These are phyloP conservation scores for Entoloma clypeatum DNA, from an alignment of 1,284 basidiomycete species.

Conservation along the genomic window DNA sequence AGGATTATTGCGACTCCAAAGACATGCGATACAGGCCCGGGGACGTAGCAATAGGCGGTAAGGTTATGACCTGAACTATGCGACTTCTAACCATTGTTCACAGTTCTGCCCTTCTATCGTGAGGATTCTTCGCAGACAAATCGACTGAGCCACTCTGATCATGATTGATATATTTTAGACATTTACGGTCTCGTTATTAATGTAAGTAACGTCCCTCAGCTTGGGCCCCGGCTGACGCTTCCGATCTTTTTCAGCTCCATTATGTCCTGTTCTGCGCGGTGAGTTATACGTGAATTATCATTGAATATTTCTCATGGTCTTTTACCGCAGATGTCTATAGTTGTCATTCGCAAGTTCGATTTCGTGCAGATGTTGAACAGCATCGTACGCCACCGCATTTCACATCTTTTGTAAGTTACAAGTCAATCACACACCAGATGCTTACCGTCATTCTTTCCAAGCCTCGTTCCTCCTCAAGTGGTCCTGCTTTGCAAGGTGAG, in stretches of 20 bases:
- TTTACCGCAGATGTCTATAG: slow-evolving; percentile 50
- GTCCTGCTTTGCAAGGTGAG: slow-evolving; percentile 67
- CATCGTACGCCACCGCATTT: slow-evolving; percentile 64
- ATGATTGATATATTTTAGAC: slow-evolving; percentile 45
- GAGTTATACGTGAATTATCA: slow-evolving; percentile 16
- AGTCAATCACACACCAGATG: neutral
- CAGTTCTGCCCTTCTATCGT: slow-evolving; percentile 46
- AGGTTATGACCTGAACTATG: neutral
- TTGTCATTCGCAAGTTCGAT: slow-evolving; percentile 71
- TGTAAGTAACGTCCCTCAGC: slow-evolving; percentile 27
- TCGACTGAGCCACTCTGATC: too few species aligned
- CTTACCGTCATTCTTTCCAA: slow-evolving; percentile 23
- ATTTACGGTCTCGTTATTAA: slow-evolving; percentile 71
- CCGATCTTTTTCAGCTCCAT: slow-evolving; percentile 41
- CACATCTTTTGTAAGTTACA: slow-evolving; percentile 55
- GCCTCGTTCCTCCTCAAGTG: slow-evolving; percentile 68
- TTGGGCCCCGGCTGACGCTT: slow-evolving; percentile 1
- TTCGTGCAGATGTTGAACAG: slow-evolving; percentile 64
- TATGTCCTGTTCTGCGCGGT: slow-evolving; percentile 54
- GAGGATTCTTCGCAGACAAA: slow-evolving; percentile 24
- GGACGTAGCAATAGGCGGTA: slow-evolving; percentile 34
- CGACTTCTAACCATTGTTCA: neutral
- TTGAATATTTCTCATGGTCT: neutral
- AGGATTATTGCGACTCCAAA: slow-evolving; percentile 30
- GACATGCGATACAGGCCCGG: slow-evolving; percentile 44